Base-by-base conservation (phyloP, 441 rosid species). In the Sinapis alba region DNA sequence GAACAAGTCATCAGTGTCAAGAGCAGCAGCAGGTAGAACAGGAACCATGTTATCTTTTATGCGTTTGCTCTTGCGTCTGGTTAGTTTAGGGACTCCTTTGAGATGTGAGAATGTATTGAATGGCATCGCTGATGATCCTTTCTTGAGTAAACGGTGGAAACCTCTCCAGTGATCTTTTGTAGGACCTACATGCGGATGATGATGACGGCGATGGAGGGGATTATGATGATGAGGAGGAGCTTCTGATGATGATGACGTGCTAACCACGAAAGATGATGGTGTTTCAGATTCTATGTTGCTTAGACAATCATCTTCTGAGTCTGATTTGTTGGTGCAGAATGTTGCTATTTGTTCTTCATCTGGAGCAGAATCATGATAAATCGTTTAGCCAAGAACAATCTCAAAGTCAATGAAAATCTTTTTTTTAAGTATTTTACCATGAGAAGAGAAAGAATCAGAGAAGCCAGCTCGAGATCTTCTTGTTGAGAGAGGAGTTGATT, bases 51-150 rank as follows among this genome's bases (percentile, higher is more conserved):
- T 85, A 38, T 84, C 96, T 67, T 89, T 85, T 43, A 85, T 73
- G 73, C 88, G 84, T 78, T 82, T 87, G 80, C 89, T 88, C 71
- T 89, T 93, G 56, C 87, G 84, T 76, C 90, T 81, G 2, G 93
- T 86, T 53, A 89, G 90, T 79, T 78, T 89, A 0, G 94, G 92
- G 6, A 81, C 88, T 15, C 74, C 70, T 75, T 83, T 87, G 51
- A 80, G 66, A 13, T 86, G 78, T 43, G 91, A 78, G 47, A 87
- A 81, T 9, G 85, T 79, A 28, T 88, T 90, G 67, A 86, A 81
- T 18, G 82, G 84, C 84, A 78, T 82, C 3, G 83, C 78, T 30
- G 78, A 69, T 9, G 89, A 77, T 68, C 92, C 96, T 72, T 85
- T 92, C 73, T 87, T 95, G 74, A 90, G 80, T 30, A 81, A 74